Conservation (phyloP, 2,329 filamentous ascomycete species). For the Monilinia fructigena region DNA sequence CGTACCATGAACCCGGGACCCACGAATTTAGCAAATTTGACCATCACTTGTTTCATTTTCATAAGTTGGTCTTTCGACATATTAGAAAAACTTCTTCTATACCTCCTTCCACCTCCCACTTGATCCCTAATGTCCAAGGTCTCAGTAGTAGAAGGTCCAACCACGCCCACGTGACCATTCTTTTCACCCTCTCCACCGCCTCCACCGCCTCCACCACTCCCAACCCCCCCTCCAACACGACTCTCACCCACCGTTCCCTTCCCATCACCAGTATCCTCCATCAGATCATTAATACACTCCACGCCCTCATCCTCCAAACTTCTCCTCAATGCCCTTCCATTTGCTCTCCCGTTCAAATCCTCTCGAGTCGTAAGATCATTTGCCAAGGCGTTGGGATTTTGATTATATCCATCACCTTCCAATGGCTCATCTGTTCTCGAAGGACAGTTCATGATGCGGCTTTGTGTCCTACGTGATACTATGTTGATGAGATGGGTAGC, state of each 20-base stretch:
- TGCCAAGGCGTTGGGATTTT: slow-evolving; percentile 57
- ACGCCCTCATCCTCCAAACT: slow-evolving; percentile 41
- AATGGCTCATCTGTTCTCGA: slow-evolving; percentile 56
- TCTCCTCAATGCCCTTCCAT: slow-evolving; percentile 52
- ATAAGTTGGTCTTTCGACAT: slow-evolving; percentile 23
- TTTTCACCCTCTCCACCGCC: slow-evolving; percentile 21
- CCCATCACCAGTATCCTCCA: slow-evolving; percentile 16
- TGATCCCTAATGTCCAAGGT: slow-evolving; percentile 14
- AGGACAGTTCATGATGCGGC: slow-evolving; percentile 59
- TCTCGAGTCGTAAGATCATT: slow-evolving; percentile 61
- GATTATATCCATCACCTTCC: slow-evolving; percentile 56
- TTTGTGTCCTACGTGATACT: background rate
- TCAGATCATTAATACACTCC: slow-evolving; percentile 33
- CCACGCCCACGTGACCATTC: slow-evolving; percentile 25
- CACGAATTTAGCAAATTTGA: slow-evolving; percentile 49
- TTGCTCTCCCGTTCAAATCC: slow-evolving; percentile 61
- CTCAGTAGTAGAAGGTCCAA: slow-evolving; percentile 17
- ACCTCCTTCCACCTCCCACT: slow-evolving; percentile 12
- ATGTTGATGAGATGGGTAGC: background rate
- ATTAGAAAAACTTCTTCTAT: slow-evolving; percentile 16
- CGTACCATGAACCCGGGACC: slow-evolving; percentile 48
- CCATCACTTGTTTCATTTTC: slow-evolving; percentile 28
- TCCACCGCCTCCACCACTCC: slow-evolving; percentile 22
- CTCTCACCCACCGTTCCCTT: slow-evolving; percentile 6
- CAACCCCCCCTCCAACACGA: slow-evolving; percentile 12